Conservation (phyloP, 139 green algal species). For the Tetraselmis chui region DNA sequence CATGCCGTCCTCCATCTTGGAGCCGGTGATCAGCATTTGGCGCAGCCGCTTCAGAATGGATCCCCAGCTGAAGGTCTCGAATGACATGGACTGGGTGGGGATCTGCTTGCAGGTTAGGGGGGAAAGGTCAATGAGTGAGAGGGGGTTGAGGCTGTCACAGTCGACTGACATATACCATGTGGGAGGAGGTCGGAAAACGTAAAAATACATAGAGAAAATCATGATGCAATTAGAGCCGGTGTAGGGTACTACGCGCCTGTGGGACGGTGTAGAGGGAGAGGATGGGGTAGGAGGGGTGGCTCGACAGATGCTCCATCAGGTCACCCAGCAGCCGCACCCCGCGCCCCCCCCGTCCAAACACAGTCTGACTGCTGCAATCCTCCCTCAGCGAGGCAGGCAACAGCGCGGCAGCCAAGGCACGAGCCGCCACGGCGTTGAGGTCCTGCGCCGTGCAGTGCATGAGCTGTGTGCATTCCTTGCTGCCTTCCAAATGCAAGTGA, state of each 20-base stretch:
- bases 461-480: not conserved
- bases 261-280: constrained; percentile 41
- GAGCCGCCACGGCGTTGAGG: constrained; percentile 62
- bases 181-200: not conserved
- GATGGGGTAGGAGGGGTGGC: constrained; percentile 48
- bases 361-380: constrained; percentile 1
- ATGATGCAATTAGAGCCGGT: not conserved
- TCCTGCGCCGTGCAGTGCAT: constrained; percentile 32
- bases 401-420: constrained; percentile 39
- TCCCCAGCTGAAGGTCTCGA: constrained; percentile 67
- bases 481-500: too few relatives aligned
- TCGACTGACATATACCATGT: constrained; percentile 24
- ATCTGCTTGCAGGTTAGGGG: constrained; percentile 18
- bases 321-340: constrained; percentile 32
- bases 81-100: constrained; percentile 37
- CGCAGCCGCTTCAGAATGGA: constrained; percentile 47
- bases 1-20: constrained; percentile 43
- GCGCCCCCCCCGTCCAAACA: not conserved
- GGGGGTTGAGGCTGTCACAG: constrained; percentile 1
- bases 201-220: not conserved
- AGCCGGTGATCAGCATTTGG: constrained; percentile 62
- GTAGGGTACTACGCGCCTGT: constrained; percentile 25
- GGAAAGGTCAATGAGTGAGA: not conserved
- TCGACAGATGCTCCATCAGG: constrained; percentile 45
- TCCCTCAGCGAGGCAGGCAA: constrained; percentile 27